These are phyloP conservation scores for Wickerhamomyces subpelliculosus DNA, from an alignment of 805 yeast species.

Conservation along the genomic window DNA sequence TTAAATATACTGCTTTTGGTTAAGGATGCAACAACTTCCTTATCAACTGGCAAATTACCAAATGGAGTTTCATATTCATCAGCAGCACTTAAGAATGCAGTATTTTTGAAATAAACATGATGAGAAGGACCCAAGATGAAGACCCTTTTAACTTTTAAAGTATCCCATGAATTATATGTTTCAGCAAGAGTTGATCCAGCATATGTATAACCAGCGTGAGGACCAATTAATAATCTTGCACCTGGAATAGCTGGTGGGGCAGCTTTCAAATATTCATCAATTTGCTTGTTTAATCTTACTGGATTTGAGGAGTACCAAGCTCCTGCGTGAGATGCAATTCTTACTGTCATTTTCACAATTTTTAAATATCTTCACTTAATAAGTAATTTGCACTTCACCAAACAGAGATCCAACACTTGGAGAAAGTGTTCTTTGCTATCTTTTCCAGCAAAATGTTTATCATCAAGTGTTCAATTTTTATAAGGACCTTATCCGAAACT, in stretches of 20 bases:
- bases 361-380: too few species aligned
- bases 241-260: constrained; percentile 29
- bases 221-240: constrained; percentile 52
- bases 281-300: constrained; percentile 37
- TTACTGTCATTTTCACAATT: not conserved
- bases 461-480: too few species aligned
- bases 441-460: too few species aligned
- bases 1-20: constrained; percentile 37
- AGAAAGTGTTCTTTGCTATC: not conserved
- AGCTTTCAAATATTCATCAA: constrained; percentile 38
- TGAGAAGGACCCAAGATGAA: constrained; percentile 92
- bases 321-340: constrained; percentile 70
- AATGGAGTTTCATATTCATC: constrained; percentile 70
- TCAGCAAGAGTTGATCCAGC: constrained; percentile 75
- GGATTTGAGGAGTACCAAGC: constrained; percentile 68
- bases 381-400: too few species aligned
- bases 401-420: too few species aligned
- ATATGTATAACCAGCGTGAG: constrained; percentile 88
- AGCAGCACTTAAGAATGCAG: constrained; percentile 47
- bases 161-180: constrained; percentile 67
- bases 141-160: constrained; percentile 49
- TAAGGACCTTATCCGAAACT: too few species aligned
- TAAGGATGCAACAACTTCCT: constrained; percentile 31
- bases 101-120: constrained; percentile 68
- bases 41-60: constrained; percentile 68